Base-by-base conservation (phyloP, 2,329 filamentous ascomycete species). In the Aureobasidium melanogenum region DNA sequence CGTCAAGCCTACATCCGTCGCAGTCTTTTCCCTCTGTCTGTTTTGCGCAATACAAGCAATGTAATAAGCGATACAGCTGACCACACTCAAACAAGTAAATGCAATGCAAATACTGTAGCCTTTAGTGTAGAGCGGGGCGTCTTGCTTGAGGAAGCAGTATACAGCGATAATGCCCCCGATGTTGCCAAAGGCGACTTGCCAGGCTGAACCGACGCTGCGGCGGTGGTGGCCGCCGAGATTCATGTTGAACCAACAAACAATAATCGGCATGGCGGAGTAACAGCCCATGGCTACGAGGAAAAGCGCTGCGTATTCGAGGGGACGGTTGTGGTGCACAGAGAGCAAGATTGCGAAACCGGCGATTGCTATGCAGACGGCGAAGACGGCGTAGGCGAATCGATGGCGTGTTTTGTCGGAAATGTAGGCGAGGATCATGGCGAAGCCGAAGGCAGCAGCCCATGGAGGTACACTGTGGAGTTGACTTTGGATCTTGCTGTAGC, bases 261-360 rank as follows among this genome's bases (percentile, higher is more conserved):
- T 68, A 44, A 96, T 86, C 0, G 93, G 91, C 88, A 96, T 92
- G n/a, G 91, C 89, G 0, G 85, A 86, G 74, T 95, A 97, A 0
- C 84, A 82, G 54, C 90, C 90, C 76, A 86, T 86, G 1, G 89
- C 87, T 54, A 95, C 84, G 34, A 97, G 77, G 77, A 95, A 96
- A 0, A 97, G 80, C 0, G 88, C 89, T 0, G 79, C 88, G 68
- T 96, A 97, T 71, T 94, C 82, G 7, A 89, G 75, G 14, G 80
- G 64, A 0, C 76, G 77, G 71, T 90, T 82, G 69, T 88, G 75
- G 72, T 93, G 88, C 5, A 93, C 83, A 12, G 78, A 77, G 52
- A 95, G 76, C 8, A 96, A 80, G 63, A 93, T 89, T 3, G 77
- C 84, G 66, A 96, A 93, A 1, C 91, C 92, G 0, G 82, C 71